phyloP scores from a whole-genome alignment of 345 rosid species.

The Euclidium syriacum region DNA sequence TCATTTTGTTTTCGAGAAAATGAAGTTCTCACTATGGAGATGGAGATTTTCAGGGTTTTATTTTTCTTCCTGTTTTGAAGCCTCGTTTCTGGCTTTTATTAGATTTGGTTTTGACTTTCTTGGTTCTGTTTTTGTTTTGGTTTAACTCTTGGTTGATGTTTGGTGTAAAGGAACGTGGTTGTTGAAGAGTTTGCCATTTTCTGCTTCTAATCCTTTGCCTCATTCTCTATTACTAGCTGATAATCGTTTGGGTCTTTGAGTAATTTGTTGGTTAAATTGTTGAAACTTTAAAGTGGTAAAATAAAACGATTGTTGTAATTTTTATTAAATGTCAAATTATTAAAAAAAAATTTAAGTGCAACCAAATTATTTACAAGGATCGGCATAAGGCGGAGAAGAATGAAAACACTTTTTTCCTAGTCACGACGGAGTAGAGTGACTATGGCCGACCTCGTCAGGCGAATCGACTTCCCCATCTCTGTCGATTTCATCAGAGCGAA shows the following conservation, averaged over 20 bases:
- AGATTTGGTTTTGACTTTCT: constrained; percentile 16
- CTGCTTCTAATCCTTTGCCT: neutral
- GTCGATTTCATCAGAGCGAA: constrained; percentile 70
- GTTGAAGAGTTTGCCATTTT: neutral
- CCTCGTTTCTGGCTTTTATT: constrained; percentile 25
- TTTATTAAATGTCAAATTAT: too few relatives aligned
- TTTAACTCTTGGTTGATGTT: neutral
- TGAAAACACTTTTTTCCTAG: too few relatives aligned
- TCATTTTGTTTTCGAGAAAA: neutral
- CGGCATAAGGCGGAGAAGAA: too few relatives aligned
- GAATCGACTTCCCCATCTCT: constrained; percentile 46
- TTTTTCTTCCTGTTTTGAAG: neutral
- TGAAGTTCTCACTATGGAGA: constrained; percentile 12
- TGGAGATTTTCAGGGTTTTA: constrained; percentile 12
- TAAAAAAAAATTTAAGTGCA: too few relatives aligned
- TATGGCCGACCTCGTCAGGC: constrained; percentile 74
- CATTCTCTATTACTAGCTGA: too few relatives aligned
- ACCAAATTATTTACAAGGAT: too few relatives aligned
- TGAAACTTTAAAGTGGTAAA: too few relatives aligned
- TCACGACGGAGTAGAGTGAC: too few relatives aligned
- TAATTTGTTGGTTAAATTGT: too few relatives aligned
- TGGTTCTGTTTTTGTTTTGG: neutral
- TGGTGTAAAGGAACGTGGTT: constrained; percentile 17
- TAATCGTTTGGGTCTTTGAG: too few relatives aligned
- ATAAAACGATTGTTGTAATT: too few relatives aligned